phyloP scores from a whole-genome alignment of 148 eudicot species.

The Limonium bicolor region DNA sequence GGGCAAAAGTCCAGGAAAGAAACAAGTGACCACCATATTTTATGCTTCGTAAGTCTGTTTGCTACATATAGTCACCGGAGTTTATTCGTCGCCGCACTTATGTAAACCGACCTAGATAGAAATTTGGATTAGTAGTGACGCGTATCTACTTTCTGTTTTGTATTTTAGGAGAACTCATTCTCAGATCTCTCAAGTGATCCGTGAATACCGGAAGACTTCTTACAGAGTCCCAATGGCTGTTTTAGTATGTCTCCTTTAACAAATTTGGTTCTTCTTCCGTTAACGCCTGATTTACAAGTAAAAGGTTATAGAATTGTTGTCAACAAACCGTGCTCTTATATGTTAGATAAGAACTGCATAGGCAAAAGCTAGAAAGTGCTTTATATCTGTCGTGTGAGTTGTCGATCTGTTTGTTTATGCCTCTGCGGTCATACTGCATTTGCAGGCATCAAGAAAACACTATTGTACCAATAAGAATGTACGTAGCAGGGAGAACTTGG shows the following conservation, averaged over 20 bases:
- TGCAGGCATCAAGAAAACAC: conserved; percentile 88
- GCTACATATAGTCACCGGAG: background rate
- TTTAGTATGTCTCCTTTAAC: conserved; percentile 47
- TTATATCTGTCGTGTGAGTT: too few relatives aligned
- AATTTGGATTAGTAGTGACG: conserved; percentile 4
- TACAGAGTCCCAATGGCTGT: conserved; percentile 94
- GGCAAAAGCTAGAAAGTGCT: too few relatives aligned
- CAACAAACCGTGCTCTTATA: too few relatives aligned
- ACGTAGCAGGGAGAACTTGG: conserved; percentile 44
- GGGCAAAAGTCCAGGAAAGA: conserved; percentile 30
- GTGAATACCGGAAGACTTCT: conserved; percentile 76
- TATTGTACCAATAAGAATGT: conserved; percentile 66
- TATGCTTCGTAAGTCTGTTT: conserved; percentile 70
- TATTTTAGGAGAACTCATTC: conserved; percentile 81
- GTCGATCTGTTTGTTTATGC: too few relatives aligned
- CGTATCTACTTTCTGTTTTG: conserved; percentile 1
- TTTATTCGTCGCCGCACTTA: background rate
- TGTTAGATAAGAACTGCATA: too few relatives aligned
- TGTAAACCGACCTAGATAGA: too few relatives aligned
- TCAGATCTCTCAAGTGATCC: conserved; percentile 80
- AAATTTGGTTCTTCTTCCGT: too few relatives aligned
- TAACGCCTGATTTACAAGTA: too few relatives aligned
- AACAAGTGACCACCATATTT: conserved; percentile 48
- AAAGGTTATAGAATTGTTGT: too few relatives aligned
- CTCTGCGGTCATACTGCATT: conserved; percentile 3